phyloP scores from a whole-genome alignment of 768 basidiomycete genomes.

The Pisolithus albus region DNA sequence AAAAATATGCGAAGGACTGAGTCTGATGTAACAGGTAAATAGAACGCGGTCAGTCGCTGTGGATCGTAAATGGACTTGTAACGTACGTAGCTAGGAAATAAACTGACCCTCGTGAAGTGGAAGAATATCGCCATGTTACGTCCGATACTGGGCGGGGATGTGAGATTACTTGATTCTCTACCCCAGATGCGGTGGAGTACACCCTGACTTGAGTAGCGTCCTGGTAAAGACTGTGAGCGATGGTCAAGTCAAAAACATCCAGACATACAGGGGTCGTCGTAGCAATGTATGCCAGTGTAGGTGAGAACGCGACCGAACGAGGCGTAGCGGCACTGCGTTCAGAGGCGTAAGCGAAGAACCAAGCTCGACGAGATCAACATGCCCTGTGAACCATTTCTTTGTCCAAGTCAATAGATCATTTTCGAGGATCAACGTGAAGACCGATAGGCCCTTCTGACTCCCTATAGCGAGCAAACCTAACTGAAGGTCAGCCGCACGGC shows the following conservation, averaged over 20 bases:
- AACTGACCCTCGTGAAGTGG: constrained; percentile 56
- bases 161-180: constrained; percentile 57
- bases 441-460: constrained; percentile 50
- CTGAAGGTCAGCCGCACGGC: constrained; percentile 19
- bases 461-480: constrained; percentile 76
- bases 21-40: constrained; percentile 81
- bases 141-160: constrained; percentile 72
- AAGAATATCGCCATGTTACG: constrained; percentile 67
- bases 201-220: constrained; percentile 52
- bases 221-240: constrained; percentile 30
- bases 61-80: constrained; percentile 3
- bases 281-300: constrained; percentile 69
- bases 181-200: constrained; percentile 67
- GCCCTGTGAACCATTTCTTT: constrained; percentile 68
- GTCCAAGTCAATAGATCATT: constrained; percentile 83
- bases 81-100: neutral
- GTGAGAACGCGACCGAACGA: constrained; percentile 57
- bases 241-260: neutral
- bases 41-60: constrained; percentile 70
- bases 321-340: constrained; percentile 41
- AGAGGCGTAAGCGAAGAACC: constrained; percentile 8
- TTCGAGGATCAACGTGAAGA: constrained; percentile 72
- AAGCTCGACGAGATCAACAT: constrained; percentile 16
- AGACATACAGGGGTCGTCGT: constrained; percentile 49
- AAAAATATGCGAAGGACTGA: constrained; percentile 78